phyloP scores from a whole-genome alignment of 495 filamentous ascomycete genomes.

The Xylaria cubensis region DNA sequence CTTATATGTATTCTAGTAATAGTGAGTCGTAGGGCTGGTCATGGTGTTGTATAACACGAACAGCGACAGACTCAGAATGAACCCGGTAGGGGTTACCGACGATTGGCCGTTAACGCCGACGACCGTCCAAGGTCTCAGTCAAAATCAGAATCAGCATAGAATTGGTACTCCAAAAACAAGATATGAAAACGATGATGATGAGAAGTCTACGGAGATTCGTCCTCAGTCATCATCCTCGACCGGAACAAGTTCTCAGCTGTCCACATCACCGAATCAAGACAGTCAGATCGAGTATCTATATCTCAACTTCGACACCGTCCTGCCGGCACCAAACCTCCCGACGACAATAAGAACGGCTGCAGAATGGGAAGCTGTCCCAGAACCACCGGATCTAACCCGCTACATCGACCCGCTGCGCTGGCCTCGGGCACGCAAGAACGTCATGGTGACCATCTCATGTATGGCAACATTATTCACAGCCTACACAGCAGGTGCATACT shows the following conservation, averaged over 20 bases:
- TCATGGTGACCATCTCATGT: constrained; percentile 79
- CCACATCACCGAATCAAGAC: constrained; percentile 16
- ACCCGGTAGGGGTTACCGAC: constrained; percentile 7
- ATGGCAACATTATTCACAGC: constrained; percentile 77
- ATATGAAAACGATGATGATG: background rate
- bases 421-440: constrained; percentile 69
- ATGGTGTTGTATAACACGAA: background rate
- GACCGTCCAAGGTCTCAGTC: background rate
- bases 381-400: constrained; percentile 68
- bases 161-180: background rate
- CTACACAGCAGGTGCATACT: constrained; percentile 83
- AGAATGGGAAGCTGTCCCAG: constrained; percentile 46
- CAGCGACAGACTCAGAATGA: background rate
- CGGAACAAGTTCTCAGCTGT: background rate
- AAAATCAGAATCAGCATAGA: background rate
- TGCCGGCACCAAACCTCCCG: constrained; percentile 64
- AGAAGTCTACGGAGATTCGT: background rate
- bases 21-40: background rate
- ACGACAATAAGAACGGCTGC: constrained; percentile 35
- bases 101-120: background rate
- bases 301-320: constrained; percentile 71
- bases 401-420: constrained; percentile 78
- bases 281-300: constrained; percentile 69
- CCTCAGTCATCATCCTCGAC: background rate
- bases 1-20: background rate